Evolutionary conservation across 1,284 basidiomycete species (phyloP).

Genomic region (Ceraceosorus bombacis): DNA sequence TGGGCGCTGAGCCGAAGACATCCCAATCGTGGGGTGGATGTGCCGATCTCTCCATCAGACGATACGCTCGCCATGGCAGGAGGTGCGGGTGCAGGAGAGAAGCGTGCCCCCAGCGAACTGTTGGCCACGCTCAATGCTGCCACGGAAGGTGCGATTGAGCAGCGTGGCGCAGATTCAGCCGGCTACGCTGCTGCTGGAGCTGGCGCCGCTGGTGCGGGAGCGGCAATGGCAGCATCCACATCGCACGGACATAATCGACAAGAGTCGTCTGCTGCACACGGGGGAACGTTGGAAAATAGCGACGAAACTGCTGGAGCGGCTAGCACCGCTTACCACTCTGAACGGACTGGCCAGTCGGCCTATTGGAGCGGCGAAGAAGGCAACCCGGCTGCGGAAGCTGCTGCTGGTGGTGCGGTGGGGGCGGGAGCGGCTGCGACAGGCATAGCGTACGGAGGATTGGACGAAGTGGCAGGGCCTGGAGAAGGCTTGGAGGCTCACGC

Average conservation of each 20-base stretch:
- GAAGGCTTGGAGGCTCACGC: slow-evolving; percentile 40
- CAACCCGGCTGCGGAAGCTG: slow-evolving; percentile 5
- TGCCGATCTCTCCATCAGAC: slow-evolving; percentile 27
- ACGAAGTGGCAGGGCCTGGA: slow-evolving; percentile 13
- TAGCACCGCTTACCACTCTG: slow-evolving; percentile 33
- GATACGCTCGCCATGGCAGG: slow-evolving; percentile 22
- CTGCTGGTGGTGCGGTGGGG: slow-evolving; percentile 11
- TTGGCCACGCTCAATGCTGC: slow-evolving; percentile 49
- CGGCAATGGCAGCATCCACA: slow-evolving; percentile 8
- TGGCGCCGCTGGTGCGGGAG: slow-evolving; percentile 6
- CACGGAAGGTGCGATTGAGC: slow-evolving; percentile 78
- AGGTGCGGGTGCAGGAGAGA: slow-evolving; percentile 18
- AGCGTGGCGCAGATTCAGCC: slow-evolving; percentile 72
- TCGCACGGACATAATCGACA: slow-evolving; percentile 8
- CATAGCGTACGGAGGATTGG: slow-evolving; percentile 3
- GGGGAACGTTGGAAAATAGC: slow-evolving; percentile 21
- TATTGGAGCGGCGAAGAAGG: slow-evolving; percentile 47
- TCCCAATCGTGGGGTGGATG: slow-evolving; percentile 21
- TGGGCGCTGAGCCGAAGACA: slow-evolving; percentile 64
- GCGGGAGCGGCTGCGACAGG: slow-evolving; percentile 9
- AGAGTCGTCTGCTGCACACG: neutral
- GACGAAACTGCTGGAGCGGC: slow-evolving; percentile 50
- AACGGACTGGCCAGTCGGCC: slow-evolving; percentile 22
- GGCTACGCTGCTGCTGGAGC: slow-evolving; percentile 62
- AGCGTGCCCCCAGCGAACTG: slow-evolving; percentile 35